Conservation (phyloP, 2,329 filamentous ascomycete species). For the Fusarium sp. region DNA sequence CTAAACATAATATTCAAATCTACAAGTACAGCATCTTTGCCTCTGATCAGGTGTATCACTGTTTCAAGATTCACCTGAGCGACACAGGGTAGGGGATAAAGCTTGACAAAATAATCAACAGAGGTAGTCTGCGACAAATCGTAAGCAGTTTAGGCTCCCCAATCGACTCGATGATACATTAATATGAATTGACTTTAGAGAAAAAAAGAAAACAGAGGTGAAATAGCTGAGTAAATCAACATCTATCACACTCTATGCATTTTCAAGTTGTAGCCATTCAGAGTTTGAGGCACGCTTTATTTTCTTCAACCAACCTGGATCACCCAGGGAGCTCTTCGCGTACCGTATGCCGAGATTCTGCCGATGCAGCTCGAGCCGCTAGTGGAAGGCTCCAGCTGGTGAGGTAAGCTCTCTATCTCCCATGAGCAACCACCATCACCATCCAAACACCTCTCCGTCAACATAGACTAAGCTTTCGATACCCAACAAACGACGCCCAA, state of each 20-base stretch:
- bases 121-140: neutral
- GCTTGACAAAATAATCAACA: neutral
- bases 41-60: neutral
- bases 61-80: no score
- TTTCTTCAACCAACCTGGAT: neutral
- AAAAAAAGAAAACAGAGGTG: neutral
- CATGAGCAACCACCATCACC: slow-evolving; percentile 37
- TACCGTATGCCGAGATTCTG: slow-evolving; percentile 47
- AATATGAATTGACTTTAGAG: no score
- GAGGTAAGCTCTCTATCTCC: slow-evolving; percentile 55
- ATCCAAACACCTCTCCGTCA: slow-evolving; percentile 25
- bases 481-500: slow-evolving; percentile 10
- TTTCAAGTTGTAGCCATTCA: neutral
- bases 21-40: neutral
- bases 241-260: neutral
- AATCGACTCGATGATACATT: neutral
- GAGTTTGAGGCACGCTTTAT: neutral
- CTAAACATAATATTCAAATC: no score
- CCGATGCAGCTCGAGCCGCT: slow-evolving; percentile 44
- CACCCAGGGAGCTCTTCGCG: neutral
- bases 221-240: neutral
- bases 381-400: slow-evolving; percentile 54
- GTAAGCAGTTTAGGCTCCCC: neutral
- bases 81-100: neutral
- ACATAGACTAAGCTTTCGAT: slow-evolving; percentile 33